phyloP scores from a whole-genome alignment of 805 yeast genomes.

The Wickerhamomyces bovis region DNA sequence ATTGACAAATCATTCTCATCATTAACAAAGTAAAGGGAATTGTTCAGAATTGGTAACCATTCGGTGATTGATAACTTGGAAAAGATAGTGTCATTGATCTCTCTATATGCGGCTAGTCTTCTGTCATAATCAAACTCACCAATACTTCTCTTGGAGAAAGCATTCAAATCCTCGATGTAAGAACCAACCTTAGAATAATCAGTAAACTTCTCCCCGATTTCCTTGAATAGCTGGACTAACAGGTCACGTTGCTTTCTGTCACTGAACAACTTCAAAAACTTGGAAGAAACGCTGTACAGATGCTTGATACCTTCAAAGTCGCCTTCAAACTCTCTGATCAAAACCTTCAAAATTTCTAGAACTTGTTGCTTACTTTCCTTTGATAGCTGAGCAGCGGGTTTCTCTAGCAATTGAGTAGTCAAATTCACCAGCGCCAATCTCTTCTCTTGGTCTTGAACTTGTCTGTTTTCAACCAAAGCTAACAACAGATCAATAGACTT shows the following conservation, averaged over 20 bases:
- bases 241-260: constrained; percentile 59
- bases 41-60: constrained; percentile 77
- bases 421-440: constrained; percentile 49
- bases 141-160: constrained; percentile 55
- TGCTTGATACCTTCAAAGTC: constrained; percentile 43
- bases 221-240: constrained; percentile 52
- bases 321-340: constrained; percentile 50
- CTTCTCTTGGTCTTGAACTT: constrained; percentile 48
- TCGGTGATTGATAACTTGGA: constrained; percentile 40
- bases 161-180: constrained; percentile 60
- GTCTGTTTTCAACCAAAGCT: constrained; percentile 51
- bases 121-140: constrained; percentile 76
- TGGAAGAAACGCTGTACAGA: constrained; percentile 46
- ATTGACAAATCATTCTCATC: constrained; percentile 77
- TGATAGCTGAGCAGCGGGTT: constrained; percentile 47
- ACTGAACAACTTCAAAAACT: constrained; percentile 49
- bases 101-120: constrained; percentile 61
- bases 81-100: constrained; percentile 53
- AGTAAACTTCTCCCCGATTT: constrained; percentile 48
- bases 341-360: constrained; percentile 47
- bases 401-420: constrained; percentile 53
- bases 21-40: constrained; percentile 61
- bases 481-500: constrained; percentile 45
- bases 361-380: constrained; percentile 49
- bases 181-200: constrained; percentile 40